Evolutionary conservation across 352 stramenopile species (phyloP).

Genomic region (Globisporangium splendens): DNA sequence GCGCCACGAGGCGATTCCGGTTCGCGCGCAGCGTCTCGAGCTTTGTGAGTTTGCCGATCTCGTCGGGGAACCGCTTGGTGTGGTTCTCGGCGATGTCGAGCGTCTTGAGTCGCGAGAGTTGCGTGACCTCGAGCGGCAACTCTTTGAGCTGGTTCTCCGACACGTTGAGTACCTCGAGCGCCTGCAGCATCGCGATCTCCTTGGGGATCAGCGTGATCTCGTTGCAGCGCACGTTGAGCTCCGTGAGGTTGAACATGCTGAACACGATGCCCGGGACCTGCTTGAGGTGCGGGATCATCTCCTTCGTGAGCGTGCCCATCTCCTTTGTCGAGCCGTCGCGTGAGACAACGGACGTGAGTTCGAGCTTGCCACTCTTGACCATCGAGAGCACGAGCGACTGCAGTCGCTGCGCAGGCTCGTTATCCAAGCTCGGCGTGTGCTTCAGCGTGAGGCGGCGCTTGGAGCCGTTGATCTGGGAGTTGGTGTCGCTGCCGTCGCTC

Average conservation of each 20-base stretch:
- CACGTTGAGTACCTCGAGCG: constrained; percentile 43
- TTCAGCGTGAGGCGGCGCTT: constrained; percentile 22
- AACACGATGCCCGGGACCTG: constrained; percentile 59
- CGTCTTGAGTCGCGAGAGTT: constrained; percentile 42
- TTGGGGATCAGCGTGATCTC: constrained; percentile 50
- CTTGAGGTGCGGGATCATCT: constrained; percentile 41
- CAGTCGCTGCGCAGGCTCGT: constrained; percentile 24
- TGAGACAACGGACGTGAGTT: constrained; percentile 57
- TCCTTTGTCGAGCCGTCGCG: constrained; percentile 31
- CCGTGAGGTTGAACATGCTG: constrained; percentile 48
- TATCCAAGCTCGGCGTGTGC: constrained; percentile 25
- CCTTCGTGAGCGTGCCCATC: constrained; percentile 46
- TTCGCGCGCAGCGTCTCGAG: constrained; percentile 54
- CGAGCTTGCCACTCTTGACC: constrained; percentile 39
- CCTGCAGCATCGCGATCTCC: constrained; percentile 47
- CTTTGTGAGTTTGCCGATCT: constrained; percentile 42
- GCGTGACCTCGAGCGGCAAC: constrained; percentile 41
- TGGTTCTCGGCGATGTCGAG: constrained; percentile 61
- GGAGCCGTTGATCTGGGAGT: neutral
- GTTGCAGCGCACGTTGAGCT: constrained; percentile 68
- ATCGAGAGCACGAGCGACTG: constrained; percentile 52
- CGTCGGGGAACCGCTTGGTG: constrained; percentile 39
- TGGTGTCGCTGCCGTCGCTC: neutral
- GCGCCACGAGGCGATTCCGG: constrained; percentile 43
- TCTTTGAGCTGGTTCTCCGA: constrained; percentile 61